phyloP scores from a whole-genome alignment of 805 yeast species.

The Wickerhamiella spandovensis region DNA sequence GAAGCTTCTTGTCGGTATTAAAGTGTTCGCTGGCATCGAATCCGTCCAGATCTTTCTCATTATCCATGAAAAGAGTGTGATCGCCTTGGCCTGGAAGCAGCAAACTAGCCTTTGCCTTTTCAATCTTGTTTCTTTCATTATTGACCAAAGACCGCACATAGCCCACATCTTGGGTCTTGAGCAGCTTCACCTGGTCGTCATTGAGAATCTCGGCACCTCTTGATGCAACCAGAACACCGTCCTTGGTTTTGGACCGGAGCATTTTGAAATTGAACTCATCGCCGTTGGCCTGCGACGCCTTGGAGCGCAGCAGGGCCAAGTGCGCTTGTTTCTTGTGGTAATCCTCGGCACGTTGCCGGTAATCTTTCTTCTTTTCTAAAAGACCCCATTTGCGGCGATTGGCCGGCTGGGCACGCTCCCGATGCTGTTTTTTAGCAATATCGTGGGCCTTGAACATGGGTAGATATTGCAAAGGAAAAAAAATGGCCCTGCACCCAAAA shows the following conservation, averaged over 20 bases:
- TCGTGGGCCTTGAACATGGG: constrained; percentile 40
- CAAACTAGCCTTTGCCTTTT: constrained; percentile 32
- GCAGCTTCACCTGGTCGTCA: constrained; percentile 63
- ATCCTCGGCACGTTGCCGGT: constrained; percentile 53
- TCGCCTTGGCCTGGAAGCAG: constrained; percentile 40
- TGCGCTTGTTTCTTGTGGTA: constrained; percentile 46
- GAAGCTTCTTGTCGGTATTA: constrained; percentile 51
- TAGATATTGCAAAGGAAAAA: not conserved
- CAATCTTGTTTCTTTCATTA: constrained; percentile 53
- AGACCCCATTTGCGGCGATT: constrained; percentile 67
- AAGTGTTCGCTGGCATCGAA: constrained; percentile 58
- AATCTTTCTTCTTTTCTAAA: constrained; percentile 85
- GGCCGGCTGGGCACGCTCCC: constrained; percentile 80
- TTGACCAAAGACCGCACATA: constrained; percentile 68
- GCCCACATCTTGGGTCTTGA: constrained; percentile 84
- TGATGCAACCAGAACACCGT: constrained; percentile 51
- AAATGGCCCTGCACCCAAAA: not conserved
- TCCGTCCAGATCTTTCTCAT: constrained; percentile 36
- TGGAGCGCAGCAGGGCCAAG: constrained; percentile 55
- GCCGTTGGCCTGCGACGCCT: constrained; percentile 66
- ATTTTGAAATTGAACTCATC: constrained; percentile 96
- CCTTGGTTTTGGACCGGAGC: constrained; percentile 56
- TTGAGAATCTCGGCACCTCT: constrained; percentile 38
- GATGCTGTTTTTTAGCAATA: constrained; percentile 90
- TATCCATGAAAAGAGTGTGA: constrained; percentile 78